These are phyloP conservation scores for Gamarada debralockiae DNA, from an alignment of 495 filamentous ascomycete species.

Conservation along the genomic window DNA sequence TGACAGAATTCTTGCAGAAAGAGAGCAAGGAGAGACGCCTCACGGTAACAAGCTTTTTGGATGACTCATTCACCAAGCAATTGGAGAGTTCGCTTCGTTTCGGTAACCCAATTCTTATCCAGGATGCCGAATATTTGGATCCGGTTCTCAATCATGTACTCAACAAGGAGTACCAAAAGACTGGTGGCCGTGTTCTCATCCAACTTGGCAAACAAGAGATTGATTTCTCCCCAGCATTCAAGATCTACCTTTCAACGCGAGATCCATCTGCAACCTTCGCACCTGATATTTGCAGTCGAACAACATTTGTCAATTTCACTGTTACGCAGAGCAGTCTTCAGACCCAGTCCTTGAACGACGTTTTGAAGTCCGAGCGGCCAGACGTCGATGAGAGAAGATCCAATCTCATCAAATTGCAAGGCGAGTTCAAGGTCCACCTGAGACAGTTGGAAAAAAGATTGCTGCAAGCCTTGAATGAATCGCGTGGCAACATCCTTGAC, in stretches of 20 bases:
- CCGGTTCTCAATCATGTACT: slow-evolving; percentile 97
- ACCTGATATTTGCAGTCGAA: slow-evolving; percentile 97
- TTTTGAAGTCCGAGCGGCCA: slow-evolving; percentile 92
- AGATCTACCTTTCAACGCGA: slow-evolving; percentile 88
- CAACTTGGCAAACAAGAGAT: slow-evolving; percentile 99
- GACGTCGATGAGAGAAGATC: slow-evolving; percentile 97
- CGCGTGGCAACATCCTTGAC: slow-evolving; percentile 95
- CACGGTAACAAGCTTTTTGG: slow-evolving; percentile 96
- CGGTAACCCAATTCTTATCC: slow-evolving; percentile 96
- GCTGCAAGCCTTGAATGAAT: slow-evolving; percentile 93
- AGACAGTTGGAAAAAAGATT: slow-evolving; percentile 94
- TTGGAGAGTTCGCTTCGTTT: slow-evolving; percentile 95
- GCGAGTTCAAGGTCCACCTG: slow-evolving; percentile 96
- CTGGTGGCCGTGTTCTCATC: slow-evolving; percentile 96
- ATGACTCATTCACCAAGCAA: slow-evolving; percentile 97
- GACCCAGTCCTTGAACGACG: slow-evolving; percentile 94
- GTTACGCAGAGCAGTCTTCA: slow-evolving; percentile 98
- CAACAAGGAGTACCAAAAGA: slow-evolving; percentile 99
- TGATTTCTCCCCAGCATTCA: slow-evolving; percentile 97
- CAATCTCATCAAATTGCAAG: slow-evolving; percentile 96
- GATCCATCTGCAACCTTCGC: slow-evolving; percentile 96
- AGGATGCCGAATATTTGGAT: slow-evolving; percentile 96
- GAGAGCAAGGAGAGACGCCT: slow-evolving; percentile 90
- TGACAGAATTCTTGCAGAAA: slow-evolving; percentile 90
- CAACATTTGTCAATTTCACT: slow-evolving; percentile 99